Evolutionary conservation across 2,329 filamentous ascomycete species (phyloP), one percentile per base, ranked within the genome.

Genomic region (Ascochyta pisi): DNA sequence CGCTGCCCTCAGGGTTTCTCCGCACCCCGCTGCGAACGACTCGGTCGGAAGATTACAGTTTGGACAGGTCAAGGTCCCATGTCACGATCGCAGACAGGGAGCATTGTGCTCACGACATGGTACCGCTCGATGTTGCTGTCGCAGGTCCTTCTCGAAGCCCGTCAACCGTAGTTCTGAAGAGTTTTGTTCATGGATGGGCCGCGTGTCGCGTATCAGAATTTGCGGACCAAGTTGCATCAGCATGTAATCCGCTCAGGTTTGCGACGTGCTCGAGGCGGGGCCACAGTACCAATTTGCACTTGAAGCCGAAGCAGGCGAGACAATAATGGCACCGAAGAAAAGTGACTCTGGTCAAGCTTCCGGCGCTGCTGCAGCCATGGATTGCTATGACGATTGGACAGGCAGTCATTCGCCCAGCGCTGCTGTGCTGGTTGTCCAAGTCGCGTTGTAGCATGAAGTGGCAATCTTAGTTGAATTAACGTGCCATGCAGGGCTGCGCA

Each of bases 1-100:
- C 66, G 61, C 65, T 70, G 70, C 63, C 67, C 59, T 66, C 70
- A 71, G 71, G 71, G 71, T 63, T 66, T 73, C 73, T 75, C 73
- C 73, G 65, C 72, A 73, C 57, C 65, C 66, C 64, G 62, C 66
- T 71, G 66, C 68, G 64, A 73, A 70, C 68, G 68, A 69, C 70
- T 69, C 65, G 63, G 60, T 71, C 69, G 69, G 71, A 73, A 70
- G 61, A 67, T 73, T 73, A 69, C 69, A 58, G 51, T 49, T 66
- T 65, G 66, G 65, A 64, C 65, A 70, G 65, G 66, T 65, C 68
- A 71, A 73, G 70, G 68, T 70, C 69, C 72, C 72, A 73, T 73
- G 71, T 67, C 68, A 62, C 69, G 70, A 73, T 73, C 68, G 60
- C 63, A 65, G 61, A 58, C 68, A 65, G 63, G 68, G 66, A 65